Evolutionary conservation across 805 yeast species (phyloP).

Genomic region (Nakazawaea holstii): DNA sequence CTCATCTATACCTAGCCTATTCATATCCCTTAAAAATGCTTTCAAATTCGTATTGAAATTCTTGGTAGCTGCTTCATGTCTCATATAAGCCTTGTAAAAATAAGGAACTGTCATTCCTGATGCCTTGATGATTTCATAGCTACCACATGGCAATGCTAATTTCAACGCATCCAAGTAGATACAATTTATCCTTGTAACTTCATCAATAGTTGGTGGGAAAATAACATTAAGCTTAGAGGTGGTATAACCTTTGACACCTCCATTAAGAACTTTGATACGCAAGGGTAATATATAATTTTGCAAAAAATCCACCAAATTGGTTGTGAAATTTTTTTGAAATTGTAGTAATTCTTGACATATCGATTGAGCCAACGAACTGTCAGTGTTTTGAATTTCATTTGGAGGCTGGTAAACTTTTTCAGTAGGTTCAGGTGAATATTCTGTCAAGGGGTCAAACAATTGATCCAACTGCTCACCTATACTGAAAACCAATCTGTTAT

Average conservation of each 20-base stretch:
- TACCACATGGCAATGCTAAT: constrained; percentile 62
- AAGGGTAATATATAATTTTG: constrained; percentile 78
- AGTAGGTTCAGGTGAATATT: constrained; percentile 87
- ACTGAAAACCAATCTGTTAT: constrained; percentile 69
- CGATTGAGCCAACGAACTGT: constrained; percentile 34
- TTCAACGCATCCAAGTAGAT: constrained; percentile 72
- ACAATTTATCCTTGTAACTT: constrained; percentile 84
- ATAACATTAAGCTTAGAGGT: constrained; percentile 66
- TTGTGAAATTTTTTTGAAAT: constrained; percentile 72
- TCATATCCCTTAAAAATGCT: constrained; percentile 33
- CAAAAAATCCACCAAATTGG: constrained; percentile 64
- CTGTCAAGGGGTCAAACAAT: constrained; percentile 82
- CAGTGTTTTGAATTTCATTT: constrained; percentile 15
- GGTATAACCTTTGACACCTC: constrained; percentile 45
- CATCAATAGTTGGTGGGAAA: constrained; percentile 95
- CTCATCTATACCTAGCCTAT: constrained; percentile 22
- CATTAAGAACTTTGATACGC: constrained; percentile 61
- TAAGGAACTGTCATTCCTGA: constrained; percentile 82
- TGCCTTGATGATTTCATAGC: constrained; percentile 71
- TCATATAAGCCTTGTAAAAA: constrained; percentile 85
- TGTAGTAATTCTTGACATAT: constrained; percentile 62
- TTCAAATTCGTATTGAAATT: constrained; percentile 46
- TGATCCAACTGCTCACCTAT: constrained; percentile 86
- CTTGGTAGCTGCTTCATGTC: constrained; percentile 90
- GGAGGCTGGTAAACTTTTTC: constrained; percentile 70